phyloP scores from a whole-genome alignment of 1,284 basidiomycete species.

The Puccinia polysora region DNA sequence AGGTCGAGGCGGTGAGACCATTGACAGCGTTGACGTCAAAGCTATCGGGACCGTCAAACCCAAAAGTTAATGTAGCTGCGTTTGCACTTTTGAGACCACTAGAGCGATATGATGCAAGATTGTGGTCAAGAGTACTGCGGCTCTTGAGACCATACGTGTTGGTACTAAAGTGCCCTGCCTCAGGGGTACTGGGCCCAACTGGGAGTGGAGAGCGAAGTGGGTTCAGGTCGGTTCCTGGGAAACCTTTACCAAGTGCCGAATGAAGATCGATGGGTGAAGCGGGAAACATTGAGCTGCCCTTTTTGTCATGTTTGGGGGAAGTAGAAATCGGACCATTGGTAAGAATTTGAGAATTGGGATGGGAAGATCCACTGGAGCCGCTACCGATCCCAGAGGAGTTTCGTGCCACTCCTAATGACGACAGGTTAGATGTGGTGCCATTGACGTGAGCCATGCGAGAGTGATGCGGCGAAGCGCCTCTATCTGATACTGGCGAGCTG shows the following conservation, averaged over 20 bases:
- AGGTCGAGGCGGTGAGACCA: slow-evolving; percentile 2
- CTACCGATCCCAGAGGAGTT: not conserved
- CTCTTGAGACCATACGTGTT: slow-evolving; percentile 11
- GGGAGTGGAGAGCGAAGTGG: slow-evolving; percentile 19
- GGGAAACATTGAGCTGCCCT: slow-evolving; percentile 15
- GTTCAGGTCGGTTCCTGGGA: slow-evolving; percentile 17
- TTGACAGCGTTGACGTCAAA: slow-evolving; percentile 2
- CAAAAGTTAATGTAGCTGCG: slow-evolving; percentile 16
- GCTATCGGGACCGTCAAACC: slow-evolving; percentile 27
- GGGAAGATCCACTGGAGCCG: not conserved
- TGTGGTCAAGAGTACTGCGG: slow-evolving; percentile 1
- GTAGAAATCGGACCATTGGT: slow-evolving; percentile 13
- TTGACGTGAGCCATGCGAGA: slow-evolving; percentile 35
- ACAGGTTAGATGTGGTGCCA: not conserved
- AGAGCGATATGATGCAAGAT: slow-evolving; percentile 8
- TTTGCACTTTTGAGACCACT: slow-evolving; percentile 1
- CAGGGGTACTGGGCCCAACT: not conserved
- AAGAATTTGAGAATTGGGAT: not conserved
- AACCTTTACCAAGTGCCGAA: slow-evolving; percentile 5
- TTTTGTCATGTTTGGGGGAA: slow-evolving; percentile 36
- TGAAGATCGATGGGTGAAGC: slow-evolving; percentile 19
- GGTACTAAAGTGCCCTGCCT: slow-evolving; percentile 8
- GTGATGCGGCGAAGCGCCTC: slow-evolving; percentile 33
- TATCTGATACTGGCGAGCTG: slow-evolving; percentile 26
- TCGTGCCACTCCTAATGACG: not conserved